Conservation (phyloP, 495 filamentous ascomycete species). For the Rhypophila decipiens region DNA sequence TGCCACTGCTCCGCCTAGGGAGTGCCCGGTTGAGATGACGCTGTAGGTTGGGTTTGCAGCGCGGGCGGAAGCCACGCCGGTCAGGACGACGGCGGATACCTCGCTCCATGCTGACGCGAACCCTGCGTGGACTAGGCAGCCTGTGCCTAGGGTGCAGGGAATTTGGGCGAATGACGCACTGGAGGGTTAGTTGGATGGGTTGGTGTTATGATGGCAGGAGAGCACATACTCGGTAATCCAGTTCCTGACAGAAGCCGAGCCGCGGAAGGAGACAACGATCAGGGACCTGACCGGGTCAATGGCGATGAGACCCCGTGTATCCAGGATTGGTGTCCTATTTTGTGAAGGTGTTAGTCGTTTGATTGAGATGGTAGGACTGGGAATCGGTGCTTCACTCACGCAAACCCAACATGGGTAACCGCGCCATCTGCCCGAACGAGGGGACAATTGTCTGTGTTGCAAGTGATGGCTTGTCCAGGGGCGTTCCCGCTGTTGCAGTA, state of each 20-base stretch:
- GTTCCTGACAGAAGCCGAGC: conserved; percentile 55
- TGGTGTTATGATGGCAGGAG: background rate
- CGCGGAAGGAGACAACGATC: conserved; percentile 66
- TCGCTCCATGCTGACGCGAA: conserved; percentile 32
- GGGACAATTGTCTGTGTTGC: conserved; percentile 53
- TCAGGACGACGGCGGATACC: conserved; percentile 15
- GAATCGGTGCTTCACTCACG: conserved; percentile 34
- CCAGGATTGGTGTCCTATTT: conserved; percentile 47
- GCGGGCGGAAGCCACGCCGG: conserved; percentile 20
- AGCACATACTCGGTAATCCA: conserved; percentile 51
- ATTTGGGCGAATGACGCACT: conserved; percentile 23
- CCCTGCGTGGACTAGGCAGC: conserved; percentile 33
- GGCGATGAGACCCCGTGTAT: conserved; percentile 65
- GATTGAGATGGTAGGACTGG: conserved; percentile 11
- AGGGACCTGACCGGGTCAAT: conserved; percentile 53
- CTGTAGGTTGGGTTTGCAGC: conserved; percentile 42
- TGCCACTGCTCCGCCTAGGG: conserved; percentile 60
- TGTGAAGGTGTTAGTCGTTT: conserved; percentile 1
- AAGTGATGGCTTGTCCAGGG: conserved; percentile 48
- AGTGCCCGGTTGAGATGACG: conserved; percentile 60
- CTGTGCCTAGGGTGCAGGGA: conserved; percentile 24
- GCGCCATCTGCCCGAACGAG: conserved; percentile 50
- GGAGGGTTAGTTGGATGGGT: background rate
- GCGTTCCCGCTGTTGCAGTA: conserved; percentile 57
- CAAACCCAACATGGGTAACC: conserved; percentile 49